These are phyloP conservation scores for Podila clonocystis DNA, from an alignment of 192 early-diverging fungal species.

Conservation along the genomic window DNA sequence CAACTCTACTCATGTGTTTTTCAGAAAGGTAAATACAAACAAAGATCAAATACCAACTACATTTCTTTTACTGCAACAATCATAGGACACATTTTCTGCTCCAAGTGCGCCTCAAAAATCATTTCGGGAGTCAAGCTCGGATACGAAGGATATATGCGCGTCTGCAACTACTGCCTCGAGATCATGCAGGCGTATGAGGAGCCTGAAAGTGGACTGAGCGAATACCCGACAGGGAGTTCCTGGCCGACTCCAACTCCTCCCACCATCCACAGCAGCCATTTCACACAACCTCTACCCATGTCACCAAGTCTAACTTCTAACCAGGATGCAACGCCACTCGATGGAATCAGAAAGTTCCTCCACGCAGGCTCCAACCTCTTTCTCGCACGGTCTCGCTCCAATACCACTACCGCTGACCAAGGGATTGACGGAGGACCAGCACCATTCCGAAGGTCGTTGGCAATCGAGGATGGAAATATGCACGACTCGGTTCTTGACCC, in stretches of 20 bases:
- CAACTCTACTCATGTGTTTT: not conserved
- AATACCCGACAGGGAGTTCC: slow-evolving; percentile 22
- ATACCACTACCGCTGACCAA: slow-evolving; percentile 48
- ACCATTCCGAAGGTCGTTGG: slow-evolving; percentile 60
- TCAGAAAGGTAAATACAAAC: slow-evolving; percentile 8
- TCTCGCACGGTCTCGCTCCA: slow-evolving; percentile 54
- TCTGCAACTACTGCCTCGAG: slow-evolving; percentile 72
- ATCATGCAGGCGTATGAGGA: slow-evolving; percentile 62
- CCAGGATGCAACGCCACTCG: slow-evolving; percentile 29
- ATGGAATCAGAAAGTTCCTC: slow-evolving; percentile 48
- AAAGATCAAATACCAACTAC: not conserved
- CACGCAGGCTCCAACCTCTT: slow-evolving; percentile 50
- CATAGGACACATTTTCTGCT: slow-evolving; percentile 78
- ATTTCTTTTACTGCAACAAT: not conserved
- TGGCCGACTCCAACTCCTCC: slow-evolving; percentile 33
- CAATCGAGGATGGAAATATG: slow-evolving; percentile 45
- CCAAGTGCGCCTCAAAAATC: slow-evolving; percentile 75
- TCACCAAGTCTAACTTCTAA: slow-evolving; percentile 13
- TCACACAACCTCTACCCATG: slow-evolving; percentile 45
- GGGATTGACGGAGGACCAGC: slow-evolving; percentile 20
- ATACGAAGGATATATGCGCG: slow-evolving; percentile 73
- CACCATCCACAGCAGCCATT: slow-evolving; percentile 44
- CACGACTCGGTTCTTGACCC: slow-evolving; percentile 62
- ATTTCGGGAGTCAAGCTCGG: slow-evolving; percentile 74
- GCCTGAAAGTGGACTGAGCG: slow-evolving; percentile 20